Conservation (phyloP, 176 grass and related monocot genomes). For the Canna indica region DNA sequence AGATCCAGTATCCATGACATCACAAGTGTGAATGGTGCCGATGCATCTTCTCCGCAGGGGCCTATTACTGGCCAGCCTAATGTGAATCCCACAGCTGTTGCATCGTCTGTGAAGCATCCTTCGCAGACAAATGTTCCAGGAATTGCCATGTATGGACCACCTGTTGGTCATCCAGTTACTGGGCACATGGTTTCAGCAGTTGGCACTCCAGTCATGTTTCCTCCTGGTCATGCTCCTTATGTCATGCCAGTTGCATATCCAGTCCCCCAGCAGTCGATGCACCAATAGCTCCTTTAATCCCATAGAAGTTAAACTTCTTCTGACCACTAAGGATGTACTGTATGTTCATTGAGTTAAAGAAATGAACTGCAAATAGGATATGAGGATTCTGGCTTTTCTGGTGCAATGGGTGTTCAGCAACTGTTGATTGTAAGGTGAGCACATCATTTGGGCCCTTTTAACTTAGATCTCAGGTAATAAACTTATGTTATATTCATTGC, state of each 20-base stretch:
- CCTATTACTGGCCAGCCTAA: slow-evolving; percentile 37
- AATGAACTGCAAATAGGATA: background rate
- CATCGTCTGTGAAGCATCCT: slow-evolving; percentile 35
- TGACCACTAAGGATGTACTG: background rate
- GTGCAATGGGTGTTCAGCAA: background rate
- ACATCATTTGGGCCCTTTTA: background rate
- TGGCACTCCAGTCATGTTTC: slow-evolving; percentile 86
- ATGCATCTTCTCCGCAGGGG: slow-evolving; percentile 26
- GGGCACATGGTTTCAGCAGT: slow-evolving; percentile 60
- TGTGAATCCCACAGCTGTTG: background rate
- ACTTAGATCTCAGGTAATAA: background rate
- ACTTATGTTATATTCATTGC: background rate
- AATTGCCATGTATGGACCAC: slow-evolving; percentile 49
- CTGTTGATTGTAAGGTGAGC: background rate
- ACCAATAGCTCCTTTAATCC: slow-evolving; percentile 29
- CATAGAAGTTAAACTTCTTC: background rate
- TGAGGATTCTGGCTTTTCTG: background rate
- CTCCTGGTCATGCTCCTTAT: slow-evolving; percentile 65
- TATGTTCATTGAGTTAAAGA: background rate
- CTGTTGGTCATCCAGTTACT: slow-evolving; percentile 62
- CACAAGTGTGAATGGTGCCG: slow-evolving; percentile 50
- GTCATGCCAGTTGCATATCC: slow-evolving; percentile 80
- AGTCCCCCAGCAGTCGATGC: slow-evolving; percentile 52
- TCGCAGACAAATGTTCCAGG: slow-evolving; percentile 32
- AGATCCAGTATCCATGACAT: slow-evolving; percentile 98